Conservation (phyloP, 139 green algal genomes). For the Picochlorum sp. region DNA sequence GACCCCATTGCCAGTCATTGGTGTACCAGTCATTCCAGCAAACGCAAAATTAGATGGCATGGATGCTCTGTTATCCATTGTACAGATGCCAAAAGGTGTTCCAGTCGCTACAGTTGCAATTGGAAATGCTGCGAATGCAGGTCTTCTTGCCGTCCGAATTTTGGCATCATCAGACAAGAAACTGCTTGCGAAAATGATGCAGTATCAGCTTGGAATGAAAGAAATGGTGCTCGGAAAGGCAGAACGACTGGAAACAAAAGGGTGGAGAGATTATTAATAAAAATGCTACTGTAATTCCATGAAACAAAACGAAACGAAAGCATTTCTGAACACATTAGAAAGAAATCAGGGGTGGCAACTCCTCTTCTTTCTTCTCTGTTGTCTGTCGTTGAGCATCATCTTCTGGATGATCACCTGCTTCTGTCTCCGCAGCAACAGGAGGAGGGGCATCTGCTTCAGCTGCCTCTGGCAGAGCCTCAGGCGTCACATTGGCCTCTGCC, state of each 20-base stretch:
- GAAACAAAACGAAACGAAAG: slow-evolving; percentile 7
- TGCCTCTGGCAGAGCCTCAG: neutral
- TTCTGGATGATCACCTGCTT: neutral
- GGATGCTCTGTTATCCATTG: slow-evolving; percentile 89
- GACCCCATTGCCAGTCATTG: slow-evolving; percentile 92
- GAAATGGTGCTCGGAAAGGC: slow-evolving; percentile 68
- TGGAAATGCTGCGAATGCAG: slow-evolving; percentile 92
- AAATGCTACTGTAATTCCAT: neutral
- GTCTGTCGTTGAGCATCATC: neutral
- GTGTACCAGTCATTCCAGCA: slow-evolving; percentile 81
- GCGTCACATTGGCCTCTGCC: neutral
- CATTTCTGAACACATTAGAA: too few relatives aligned
- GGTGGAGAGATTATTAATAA: slow-evolving; percentile 43
- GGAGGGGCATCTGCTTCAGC: neutral
- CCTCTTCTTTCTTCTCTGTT: neutral
- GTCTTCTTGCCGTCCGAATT: slow-evolving; percentile 84
- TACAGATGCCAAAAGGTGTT: slow-evolving; percentile 93
- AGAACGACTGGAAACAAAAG: slow-evolving; percentile 50
- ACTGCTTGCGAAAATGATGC: slow-evolving; percentile 55
- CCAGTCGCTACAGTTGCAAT: slow-evolving; percentile 96
- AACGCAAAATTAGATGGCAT: slow-evolving; percentile 86
- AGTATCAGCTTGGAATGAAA: slow-evolving; percentile 54
- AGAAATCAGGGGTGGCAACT: too few relatives aligned
- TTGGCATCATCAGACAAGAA: slow-evolving; percentile 48
- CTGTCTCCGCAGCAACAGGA: neutral